Evolutionary conservation across 2,329 filamentous ascomycete genomes (phyloP), one percentile per base, ranked within the genome.

Genomic region (Microsporum canis): DNA sequence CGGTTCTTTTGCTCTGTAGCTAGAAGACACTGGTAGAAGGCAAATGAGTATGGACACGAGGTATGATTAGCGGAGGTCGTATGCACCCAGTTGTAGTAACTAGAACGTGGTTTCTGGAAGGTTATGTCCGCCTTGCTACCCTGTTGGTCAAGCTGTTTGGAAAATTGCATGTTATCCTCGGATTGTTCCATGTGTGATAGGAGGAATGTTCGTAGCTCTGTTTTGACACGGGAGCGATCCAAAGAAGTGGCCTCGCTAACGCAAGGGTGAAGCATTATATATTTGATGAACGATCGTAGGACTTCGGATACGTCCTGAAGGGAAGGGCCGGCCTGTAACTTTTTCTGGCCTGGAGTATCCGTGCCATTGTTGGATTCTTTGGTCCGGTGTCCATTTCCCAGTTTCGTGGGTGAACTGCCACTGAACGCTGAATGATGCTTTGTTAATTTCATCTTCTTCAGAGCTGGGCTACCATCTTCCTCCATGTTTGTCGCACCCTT

Each of bases 121-220:
- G 38, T 39, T 12, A 39, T 39, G 8, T 39, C 38, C 14, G 38
- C 3, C 14, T 39, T 12, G 3, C 5, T 12, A 39, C 38, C 38
- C 8, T 39, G 38, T 7, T 12, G 8, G 34, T 55, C 29, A 34
- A 27, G 29, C 10, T 55, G 29, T 5, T 33, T 34, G 4, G 23
- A 31, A 27, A 34, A 57, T 10, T 43, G 36, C n/a, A 31, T 27
- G 8, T 56, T 61, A 27, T 61, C 55, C 6, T 36, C 43, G 3
- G 17, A 41, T 36, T 63, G 60, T 17, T 49, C 58, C n/a, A 63
- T 39, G 39, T 63, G 62, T 1, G 62, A 57, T 12, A 62, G 49
- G 6, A 63, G 49, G 58, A 59, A 63, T 36, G 31, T 51, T 31
- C 56, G n/a, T 27, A 61, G 38, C 33, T 63, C 62, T n/a, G 38